Evolutionary conservation across 192 early-diverging fungal genomes (phyloP), one percentile per base, ranked within the genome.

Genomic region (Coemansia reversa): DNA sequence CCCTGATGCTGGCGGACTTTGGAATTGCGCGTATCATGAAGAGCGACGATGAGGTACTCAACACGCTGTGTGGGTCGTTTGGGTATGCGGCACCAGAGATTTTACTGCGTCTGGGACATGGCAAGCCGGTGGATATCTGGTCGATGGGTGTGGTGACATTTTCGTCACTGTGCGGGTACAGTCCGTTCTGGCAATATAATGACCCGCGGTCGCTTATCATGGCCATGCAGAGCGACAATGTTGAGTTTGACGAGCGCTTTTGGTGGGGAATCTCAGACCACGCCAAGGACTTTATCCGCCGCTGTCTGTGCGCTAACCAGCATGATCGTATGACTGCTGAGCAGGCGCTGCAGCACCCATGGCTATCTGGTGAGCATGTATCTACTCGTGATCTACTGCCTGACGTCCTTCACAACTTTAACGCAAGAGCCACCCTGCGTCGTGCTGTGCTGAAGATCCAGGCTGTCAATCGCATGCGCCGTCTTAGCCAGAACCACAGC

Each of bases 81-180:
- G 92, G 93, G 24, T 93, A 90, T 76, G 87, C 74, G n/a, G 91
- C 91, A 12, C 90, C 89, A 19, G 95, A 98, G 79, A 87, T 98
- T 22, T 73, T 95, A n/a, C 73, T 86, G 57, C 86, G 91, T 58
- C 82, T 85, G 55, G 89, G 90, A 6, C 91, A 98, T 75, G 90
- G 93, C 30, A 92, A 93, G 73, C 74, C 91, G 19, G 94, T 98
- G 2, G 95, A 98, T 74, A 83, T 98, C 67, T 98, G 94, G 94
- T 91, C 91, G 7, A 88, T 96, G 59, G 95, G 95, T 60, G 86
- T 96, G 16, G 91, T 98, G 58, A 90, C 94, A 30, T 96, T 92
- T 69, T 91, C 92, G 29, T 74, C 94, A 83, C 78, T 93, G 7
- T 93, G 91, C 67, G 92, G 92, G 29, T 93, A 93, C 78, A 83